Base-by-base conservation (phyloP, 371 early-diverging fungal genomes). In the Rhizopus microsporus region DNA sequence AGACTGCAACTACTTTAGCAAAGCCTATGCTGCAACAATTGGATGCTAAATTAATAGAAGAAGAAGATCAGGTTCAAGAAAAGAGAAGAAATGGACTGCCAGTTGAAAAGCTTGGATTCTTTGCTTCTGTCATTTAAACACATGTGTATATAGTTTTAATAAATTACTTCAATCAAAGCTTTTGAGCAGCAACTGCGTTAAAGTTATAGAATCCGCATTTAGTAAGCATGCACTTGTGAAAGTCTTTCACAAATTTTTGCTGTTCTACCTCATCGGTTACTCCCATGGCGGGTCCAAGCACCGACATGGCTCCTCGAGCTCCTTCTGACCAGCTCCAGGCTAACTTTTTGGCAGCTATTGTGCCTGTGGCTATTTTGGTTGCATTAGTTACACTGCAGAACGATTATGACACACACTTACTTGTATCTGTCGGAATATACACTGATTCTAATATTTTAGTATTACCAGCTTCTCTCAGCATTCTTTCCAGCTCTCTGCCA, bases 1-100 rank as follows among this genome's bases (percentile, higher is more conserved):
- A 82, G 71, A 77, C 85, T n/a, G 88, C 88, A 9, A 77, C 84
- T 48, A 72, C 71, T 7, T 57, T 88, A 51, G 92, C 82, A 6
- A 75, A 80, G 35, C 72, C 82, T 38, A 51, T 88, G 54, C 80
- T 85, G 48, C 62, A 77, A 23, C 74, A 77, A 54, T 62, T 86
- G 51, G 84, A 85, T 54, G 61, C 68, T 9, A 82, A 77, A 47
- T 64, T 85, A 49, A 65, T 72, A 53, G 69, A 68, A 4, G 86
- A 86, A 54, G 79, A 83, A 9, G 61, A 62, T 3, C 59, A 56
- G 5, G 75, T 75, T n/a, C 60, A 73, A 46, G 71, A 68, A 45
- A 80, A 79, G 67, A 70, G 73, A 54, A 68, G 60, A 54, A 58
- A 57, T 30, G 83, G 83, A 10, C 67, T 75, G 40, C 77, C 62